Evolutionary conservation across 225 moss, liverwort and hornwort species (phyloP), one percentile per base, ranked within the genome.

Genomic region (Polytrichum commune): DNA sequence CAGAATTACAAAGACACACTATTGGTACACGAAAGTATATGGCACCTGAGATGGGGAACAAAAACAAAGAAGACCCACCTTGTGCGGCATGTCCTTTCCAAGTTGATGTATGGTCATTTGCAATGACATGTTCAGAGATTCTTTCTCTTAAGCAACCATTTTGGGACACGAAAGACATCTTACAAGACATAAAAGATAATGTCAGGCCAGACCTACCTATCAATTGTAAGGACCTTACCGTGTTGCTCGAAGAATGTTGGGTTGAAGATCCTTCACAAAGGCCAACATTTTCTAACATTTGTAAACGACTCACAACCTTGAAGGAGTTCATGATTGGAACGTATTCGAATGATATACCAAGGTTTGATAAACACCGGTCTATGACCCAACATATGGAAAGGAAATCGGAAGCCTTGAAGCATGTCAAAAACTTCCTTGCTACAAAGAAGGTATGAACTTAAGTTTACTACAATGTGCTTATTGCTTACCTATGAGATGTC

Each of bases 1-100:
- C 20, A 27, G 4, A 29, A 32, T 5, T 30, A 7, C 22, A 28
- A 23, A n/a, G 1, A 10, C 1, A 28, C 2, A 28, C 13, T n/a
- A 35, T 35, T 23, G 69, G 69, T 55, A 69, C 69, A 20, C 5
- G 8, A 28, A 26, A 29, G 19, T 69, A 57, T 55, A 69, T 29
- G 28, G 69, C 69, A 55, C 69, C 56, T n/a, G 57, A 58, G 57
- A 13, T 57, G 16, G 19, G 5, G 5, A 27, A 18, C 8, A 7
- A 9, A 16, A 57, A 19, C 35, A 0, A 9, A 35, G 2, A 2
- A 9, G 9, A 9, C 56, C 7, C 56, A 56, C 19, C 56, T 56
- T 20, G 5, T 57, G 8, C 0, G 20, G 22, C 22, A 57, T 57
- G 57, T 57, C 57, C 20, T 57, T 57, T 57, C 22, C 57, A 57